These are phyloP conservation scores for Biscogniauxia sp. DNA, from an alignment of 2,329 filamentous ascomycete species.

Conservation along the genomic window DNA sequence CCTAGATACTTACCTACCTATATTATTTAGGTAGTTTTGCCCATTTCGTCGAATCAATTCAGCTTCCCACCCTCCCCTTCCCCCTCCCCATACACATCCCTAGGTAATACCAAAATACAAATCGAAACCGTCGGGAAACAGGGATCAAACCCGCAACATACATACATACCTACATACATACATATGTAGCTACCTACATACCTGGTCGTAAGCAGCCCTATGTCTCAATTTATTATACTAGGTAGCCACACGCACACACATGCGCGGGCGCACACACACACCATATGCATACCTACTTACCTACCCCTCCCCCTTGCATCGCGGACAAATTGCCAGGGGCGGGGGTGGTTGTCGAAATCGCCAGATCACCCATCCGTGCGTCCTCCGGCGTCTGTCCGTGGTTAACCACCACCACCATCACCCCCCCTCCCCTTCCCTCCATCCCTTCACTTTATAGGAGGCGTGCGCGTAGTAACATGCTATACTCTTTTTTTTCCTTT, in stretches of 20 bases:
- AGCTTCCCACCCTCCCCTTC: neutral
- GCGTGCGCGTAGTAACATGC: no score
- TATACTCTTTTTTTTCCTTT: no score
- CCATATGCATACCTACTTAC: no score
- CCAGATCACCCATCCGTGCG: neutral
- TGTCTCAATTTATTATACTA: neutral
- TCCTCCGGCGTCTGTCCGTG: neutral
- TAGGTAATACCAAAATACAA: neutral
- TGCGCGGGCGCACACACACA: no score
- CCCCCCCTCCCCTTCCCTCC: no score
- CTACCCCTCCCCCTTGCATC: neutral
- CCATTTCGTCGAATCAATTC: no score
- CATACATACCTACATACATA: no score
- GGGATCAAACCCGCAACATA: neutral
- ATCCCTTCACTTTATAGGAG: neutral
- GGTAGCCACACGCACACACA: no score
- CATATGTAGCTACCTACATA: no score
- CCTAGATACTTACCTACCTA: no score
- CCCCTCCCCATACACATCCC: neutral
- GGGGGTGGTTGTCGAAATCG: neutral
- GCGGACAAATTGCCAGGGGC: neutral
- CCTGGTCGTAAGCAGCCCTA: neutral
- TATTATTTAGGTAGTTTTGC: no score
- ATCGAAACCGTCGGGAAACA: neutral
- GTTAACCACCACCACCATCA: neutral